These are phyloP conservation scores for Rhizoctonia solani DNA, from an alignment of 1,284 basidiomycete genomes.

Conservation along the genomic window DNA sequence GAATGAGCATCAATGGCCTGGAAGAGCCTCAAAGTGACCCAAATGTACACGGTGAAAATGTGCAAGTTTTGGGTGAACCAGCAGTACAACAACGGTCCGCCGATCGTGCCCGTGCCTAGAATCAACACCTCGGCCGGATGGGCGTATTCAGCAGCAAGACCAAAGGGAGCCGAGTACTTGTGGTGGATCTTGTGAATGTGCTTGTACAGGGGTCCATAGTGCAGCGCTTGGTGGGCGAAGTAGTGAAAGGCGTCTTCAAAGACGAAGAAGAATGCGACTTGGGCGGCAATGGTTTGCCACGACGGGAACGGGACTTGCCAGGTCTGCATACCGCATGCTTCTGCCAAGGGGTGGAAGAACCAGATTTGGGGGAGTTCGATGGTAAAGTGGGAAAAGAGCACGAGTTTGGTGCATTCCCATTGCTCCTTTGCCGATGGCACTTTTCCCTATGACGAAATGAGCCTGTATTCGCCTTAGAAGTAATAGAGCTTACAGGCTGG, in stretches of 20 bases:
- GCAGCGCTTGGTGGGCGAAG: constrained; percentile 86
- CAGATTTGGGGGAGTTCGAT: constrained; percentile 95
- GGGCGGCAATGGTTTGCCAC: constrained; percentile 69
- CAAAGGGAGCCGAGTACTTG: constrained; percentile 96
- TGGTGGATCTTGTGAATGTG: constrained; percentile 98
- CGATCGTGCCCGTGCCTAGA: constrained; percentile 80
- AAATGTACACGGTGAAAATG: constrained; percentile 91
- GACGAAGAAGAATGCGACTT: constrained; percentile 90
- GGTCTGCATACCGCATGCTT: constrained; percentile 87
- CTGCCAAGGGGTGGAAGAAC: constrained; percentile 95
- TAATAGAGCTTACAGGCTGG: constrained; percentile 59
- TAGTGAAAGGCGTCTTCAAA: constrained; percentile 96
- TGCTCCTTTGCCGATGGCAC: constrained; percentile 81
- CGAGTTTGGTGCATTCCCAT: constrained; percentile 95
- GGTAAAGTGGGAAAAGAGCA: constrained; percentile 94
- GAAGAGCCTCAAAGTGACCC: constrained; percentile 93
- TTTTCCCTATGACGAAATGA: constrained; percentile 55
- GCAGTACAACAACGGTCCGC: constrained; percentile 86
- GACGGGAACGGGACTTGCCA: constrained; percentile 91
- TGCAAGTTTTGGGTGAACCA: constrained; percentile 74
- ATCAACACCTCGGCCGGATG: constrained; percentile 95
- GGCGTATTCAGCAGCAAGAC: constrained; percentile 96
- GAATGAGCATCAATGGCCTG: constrained; percentile 98
- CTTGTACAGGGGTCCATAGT: constrained; percentile 92
- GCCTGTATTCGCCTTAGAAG: not conserved